Evolutionary conservation across 805 yeast genomes (phyloP).

Genomic region (Wickerhamiella dianesei): DNA sequence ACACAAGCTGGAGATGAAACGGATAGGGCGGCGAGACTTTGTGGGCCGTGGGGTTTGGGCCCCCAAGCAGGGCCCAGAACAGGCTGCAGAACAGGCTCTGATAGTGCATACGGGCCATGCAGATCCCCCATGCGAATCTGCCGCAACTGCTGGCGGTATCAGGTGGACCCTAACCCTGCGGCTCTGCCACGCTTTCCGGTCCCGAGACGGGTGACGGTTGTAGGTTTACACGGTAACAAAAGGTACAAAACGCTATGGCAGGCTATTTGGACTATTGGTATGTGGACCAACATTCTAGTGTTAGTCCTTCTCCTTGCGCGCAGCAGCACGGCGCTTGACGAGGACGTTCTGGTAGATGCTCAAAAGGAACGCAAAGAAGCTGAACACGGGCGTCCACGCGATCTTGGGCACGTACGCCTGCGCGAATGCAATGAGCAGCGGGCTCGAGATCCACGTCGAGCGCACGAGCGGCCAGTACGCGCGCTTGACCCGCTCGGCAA

Average conservation of each 20-base stretch:
- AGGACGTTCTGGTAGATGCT: conserved; percentile 28
- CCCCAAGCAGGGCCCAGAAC: no score
- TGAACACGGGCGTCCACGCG: conserved; percentile 31
- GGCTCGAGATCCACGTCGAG: conserved; percentile 28
- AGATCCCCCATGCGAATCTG: not conserved
- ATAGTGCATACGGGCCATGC: not conserved
- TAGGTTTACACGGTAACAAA: no score
- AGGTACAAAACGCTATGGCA: no score
- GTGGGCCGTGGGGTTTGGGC: no score
- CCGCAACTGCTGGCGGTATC: not conserved
- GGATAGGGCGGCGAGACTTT: not conserved
- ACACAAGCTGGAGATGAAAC: not conserved
- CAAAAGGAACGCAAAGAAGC: conserved; percentile 27
- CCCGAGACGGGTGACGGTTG: no score
- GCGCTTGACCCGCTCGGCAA: conserved; percentile 21
- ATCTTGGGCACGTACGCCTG: conserved; percentile 27
- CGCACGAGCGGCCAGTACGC: conserved; percentile 25
- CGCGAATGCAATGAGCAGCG: conserved; percentile 26
- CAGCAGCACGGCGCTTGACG: conserved; percentile 22
- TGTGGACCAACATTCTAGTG: not conserved
- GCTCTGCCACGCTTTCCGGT: not conserved
- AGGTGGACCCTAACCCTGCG: not conserved
- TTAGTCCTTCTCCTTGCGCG: conserved; percentile 5
- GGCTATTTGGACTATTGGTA: no score
- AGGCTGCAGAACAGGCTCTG: no score